phyloP scores from a whole-genome alignment of 1,284 basidiomycete species.

The Ceratorhiza oryzae-sativae region DNA sequence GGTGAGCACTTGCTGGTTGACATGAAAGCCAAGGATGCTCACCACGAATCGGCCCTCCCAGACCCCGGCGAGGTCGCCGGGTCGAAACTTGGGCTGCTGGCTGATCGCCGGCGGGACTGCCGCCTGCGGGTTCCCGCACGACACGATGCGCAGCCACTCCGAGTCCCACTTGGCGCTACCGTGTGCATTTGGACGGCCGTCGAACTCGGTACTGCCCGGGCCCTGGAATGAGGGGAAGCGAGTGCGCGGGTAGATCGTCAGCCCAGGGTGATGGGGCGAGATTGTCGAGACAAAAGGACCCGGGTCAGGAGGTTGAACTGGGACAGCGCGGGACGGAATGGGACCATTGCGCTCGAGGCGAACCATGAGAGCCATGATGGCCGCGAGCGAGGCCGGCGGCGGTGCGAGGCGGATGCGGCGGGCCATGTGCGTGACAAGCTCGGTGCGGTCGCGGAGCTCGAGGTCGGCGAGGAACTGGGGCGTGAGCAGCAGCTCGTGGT shows the following conservation, averaged over 20 bases:
- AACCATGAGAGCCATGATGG: conserved; percentile 48
- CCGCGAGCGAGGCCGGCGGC: conserved; percentile 52
- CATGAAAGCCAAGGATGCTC: neutral
- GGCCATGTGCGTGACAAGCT: conserved; percentile 53
- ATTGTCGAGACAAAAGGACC: neutral
- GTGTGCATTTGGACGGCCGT: conserved; percentile 5
- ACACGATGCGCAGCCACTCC: conserved; percentile 46
- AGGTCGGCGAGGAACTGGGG: conserved; percentile 54
- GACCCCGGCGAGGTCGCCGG: conserved; percentile 54
- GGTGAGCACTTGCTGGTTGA: neutral
- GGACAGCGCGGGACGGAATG: neutral
- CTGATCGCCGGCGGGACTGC: conserved; percentile 47
- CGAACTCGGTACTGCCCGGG: conserved; percentile 28
- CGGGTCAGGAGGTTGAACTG: neutral
- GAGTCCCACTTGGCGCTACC: conserved; percentile 30
- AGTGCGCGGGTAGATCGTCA: conserved; percentile 31
- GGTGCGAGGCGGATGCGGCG: conserved; percentile 46
- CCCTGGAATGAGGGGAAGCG: conserved; percentile 15
- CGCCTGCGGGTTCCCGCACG: conserved; percentile 52
- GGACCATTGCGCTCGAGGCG: conserved; percentile 34
- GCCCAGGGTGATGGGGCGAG: neutral
- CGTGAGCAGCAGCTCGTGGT: conserved; percentile 26
- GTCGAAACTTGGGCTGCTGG: conserved; percentile 51
- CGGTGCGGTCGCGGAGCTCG: conserved; percentile 49
- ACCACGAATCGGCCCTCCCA: conserved; percentile 60